phyloP scores from a whole-genome alignment of 129 eudicot genomes.

The Saposhnikovia divaricata region DNA sequence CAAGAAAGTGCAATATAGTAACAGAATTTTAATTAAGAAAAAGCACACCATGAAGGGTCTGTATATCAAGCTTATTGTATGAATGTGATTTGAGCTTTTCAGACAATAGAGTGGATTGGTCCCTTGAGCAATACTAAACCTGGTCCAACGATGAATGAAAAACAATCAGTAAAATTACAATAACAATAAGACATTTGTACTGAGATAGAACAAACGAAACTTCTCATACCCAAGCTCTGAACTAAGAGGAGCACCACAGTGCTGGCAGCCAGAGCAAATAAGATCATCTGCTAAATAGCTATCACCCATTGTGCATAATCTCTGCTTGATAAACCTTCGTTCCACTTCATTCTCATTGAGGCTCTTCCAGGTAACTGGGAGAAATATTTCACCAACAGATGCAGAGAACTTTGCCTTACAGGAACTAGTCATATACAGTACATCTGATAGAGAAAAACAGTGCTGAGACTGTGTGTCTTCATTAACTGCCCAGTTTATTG shows the following conservation, averaged over 20 bases:
- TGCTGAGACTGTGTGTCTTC: conserved; percentile 40
- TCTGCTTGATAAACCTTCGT: conserved; percentile 59
- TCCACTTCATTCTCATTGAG: conserved; percentile 44
- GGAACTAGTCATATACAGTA: conserved; percentile 32
- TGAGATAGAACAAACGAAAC: not conserved
- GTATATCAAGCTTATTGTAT: conserved; percentile 52
- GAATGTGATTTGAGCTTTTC: conserved; percentile 60
- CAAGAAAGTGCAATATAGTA: conserved; percentile 8
- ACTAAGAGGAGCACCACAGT: conserved; percentile 63
- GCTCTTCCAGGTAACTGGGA: conserved; percentile 45
- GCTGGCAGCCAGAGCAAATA: conserved; percentile 64
- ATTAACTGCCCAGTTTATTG: conserved; percentile 60
- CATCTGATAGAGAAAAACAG: conserved; percentile 48
- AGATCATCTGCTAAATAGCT: conserved; percentile 52
- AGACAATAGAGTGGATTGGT: conserved; percentile 48
- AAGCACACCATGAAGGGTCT: conserved; percentile 76
- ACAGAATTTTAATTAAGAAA: not conserved
- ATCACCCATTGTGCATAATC: conserved; percentile 35
- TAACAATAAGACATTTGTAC: conserved; percentile 5
- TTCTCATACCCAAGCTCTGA: conserved; percentile 53
- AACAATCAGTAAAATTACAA: not conserved
- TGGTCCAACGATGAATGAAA: conserved; percentile 21
- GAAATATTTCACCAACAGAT: conserved; percentile 69
- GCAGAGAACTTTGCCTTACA: conserved; percentile 55
- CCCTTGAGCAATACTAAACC: conserved; percentile 41